These are phyloP conservation scores for Daldinia sp. DNA, from an alignment of 2,329 filamentous ascomycete species.

Conservation along the genomic window DNA sequence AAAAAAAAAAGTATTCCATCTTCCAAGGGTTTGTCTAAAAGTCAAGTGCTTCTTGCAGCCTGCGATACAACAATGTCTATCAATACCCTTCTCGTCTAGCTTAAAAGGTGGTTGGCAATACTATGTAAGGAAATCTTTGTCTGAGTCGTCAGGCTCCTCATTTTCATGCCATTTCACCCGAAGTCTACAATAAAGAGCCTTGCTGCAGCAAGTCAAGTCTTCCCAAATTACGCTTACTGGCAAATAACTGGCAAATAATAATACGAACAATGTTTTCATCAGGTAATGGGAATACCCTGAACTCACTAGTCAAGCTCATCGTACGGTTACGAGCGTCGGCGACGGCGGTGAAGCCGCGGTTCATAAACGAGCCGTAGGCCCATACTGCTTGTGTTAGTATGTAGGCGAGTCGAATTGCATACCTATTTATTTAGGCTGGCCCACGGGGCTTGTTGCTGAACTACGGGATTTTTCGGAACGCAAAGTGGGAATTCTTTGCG, in stretches of 20 bases:
- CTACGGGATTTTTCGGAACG: conserved; percentile 41
- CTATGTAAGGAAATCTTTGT: conserved; percentile 2
- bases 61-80: conserved; percentile 39
- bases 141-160: conserved; percentile 13
- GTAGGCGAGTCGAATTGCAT: neutral
- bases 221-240: conserved; percentile 33
- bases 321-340: conserved; percentile 23
- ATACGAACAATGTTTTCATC: conserved; percentile 40
- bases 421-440: conserved; percentile 20
- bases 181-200: conserved; percentile 6
- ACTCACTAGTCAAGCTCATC: conserved; percentile 31
- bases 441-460: conserved; percentile 19
- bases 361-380: conserved; percentile 18
- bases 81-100: conserved; percentile 30
- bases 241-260: conserved; percentile 24
- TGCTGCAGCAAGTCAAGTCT: conserved; percentile 25
- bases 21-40: conserved; percentile 19
- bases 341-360: conserved; percentile 35
- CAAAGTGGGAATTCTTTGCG: conserved; percentile 30
- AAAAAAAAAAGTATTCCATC: neutral
- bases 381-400: conserved; percentile 2
- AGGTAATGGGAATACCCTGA: conserved; percentile 46
- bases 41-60: conserved; percentile 42
- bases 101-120: conserved; percentile 8
- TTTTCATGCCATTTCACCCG: conserved; percentile 15